Conservation (phyloP, 2,329 filamentous ascomycete species). For the Didymella lethalis region DNA sequence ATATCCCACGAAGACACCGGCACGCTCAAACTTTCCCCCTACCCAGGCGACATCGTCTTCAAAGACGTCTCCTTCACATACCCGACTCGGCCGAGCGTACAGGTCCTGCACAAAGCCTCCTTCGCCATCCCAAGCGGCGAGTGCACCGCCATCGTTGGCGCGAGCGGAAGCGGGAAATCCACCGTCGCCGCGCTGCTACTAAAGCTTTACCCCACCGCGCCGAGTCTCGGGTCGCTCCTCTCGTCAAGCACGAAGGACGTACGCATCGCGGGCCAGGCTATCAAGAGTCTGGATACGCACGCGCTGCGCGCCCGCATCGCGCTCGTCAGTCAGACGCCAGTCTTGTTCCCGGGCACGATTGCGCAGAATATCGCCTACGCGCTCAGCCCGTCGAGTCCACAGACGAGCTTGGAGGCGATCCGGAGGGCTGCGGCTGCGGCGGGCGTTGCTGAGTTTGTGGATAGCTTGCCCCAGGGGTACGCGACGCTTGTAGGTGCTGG, state of each 20-base stretch:
- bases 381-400: conserved; percentile 59
- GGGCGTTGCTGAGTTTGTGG: conserved; percentile 79
- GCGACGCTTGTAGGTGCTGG: conserved; percentile 79
- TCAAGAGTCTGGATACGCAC: conserved; percentile 66
- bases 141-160: conserved; percentile 80
- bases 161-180: conserved; percentile 90
- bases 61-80: conserved; percentile 75
- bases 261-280: conserved; percentile 66
- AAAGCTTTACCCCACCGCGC: conserved; percentile 66
- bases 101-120: conserved; percentile 70
- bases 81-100: conserved; percentile 60
- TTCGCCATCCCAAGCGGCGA: conserved; percentile 69
- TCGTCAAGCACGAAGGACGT: conserved; percentile 50
- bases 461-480: conserved; percentile 74
- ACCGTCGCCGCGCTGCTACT: conserved; percentile 80
- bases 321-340: conserved; percentile 74
- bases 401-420: conserved; percentile 58
- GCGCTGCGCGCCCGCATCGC: conserved; percentile 69
- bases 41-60: conserved; percentile 65
- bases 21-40: conserved; percentile 51
- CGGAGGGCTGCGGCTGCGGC: conserved; percentile 61
- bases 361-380: conserved; percentile 86
- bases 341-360: conserved; percentile 80
- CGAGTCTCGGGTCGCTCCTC: neutral
- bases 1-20: conserved; percentile 67